phyloP scores from a whole-genome alignment of 2,329 filamentous ascomycete genomes.

The Cercospora janseana region DNA sequence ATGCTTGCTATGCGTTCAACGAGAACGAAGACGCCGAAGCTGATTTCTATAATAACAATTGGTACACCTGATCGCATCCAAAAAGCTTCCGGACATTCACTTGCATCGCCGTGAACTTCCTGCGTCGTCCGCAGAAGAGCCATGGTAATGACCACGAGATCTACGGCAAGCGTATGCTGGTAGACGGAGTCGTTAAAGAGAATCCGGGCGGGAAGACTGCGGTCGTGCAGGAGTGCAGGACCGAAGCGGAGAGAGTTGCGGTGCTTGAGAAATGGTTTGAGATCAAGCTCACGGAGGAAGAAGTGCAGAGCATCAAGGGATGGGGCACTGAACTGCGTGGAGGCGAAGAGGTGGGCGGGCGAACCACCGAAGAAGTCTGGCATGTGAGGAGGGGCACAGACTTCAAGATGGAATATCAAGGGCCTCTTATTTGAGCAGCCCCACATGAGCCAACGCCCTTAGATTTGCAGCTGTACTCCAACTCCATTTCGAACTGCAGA shows the following conservation, averaged over 20 bases:
- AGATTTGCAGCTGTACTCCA: too few relatives aligned
- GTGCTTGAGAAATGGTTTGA: slow-evolving; percentile 47
- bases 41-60: slow-evolving; percentile 63
- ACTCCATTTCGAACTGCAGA: too few relatives aligned
- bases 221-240: slow-evolving; percentile 43
- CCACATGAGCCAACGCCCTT: too few relatives aligned
- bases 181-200: slow-evolving; percentile 46
- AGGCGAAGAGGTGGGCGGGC: not conserved
- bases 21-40: slow-evolving; percentile 60
- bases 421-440: too few relatives aligned
- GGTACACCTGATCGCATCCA: slow-evolving; percentile 49
- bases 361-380: slow-evolving; percentile 8
- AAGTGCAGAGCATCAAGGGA: slow-evolving; percentile 41
- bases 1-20: slow-evolving; percentile 62
- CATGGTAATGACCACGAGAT: slow-evolving; percentile 31
- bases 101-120: slow-evolving; percentile 55
- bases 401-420: not conserved
- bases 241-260: slow-evolving; percentile 43
- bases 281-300: slow-evolving; percentile 42
- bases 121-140: slow-evolving; percentile 23
- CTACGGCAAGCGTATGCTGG: slow-evolving; percentile 43
- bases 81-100: slow-evolving; percentile 54
- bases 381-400: slow-evolving; percentile 13
- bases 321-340: slow-evolving; percentile 21
- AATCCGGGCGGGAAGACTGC: slow-evolving; percentile 47